Percentiles rank a stretch among this genome's conserved stretches.
Conservation (phyloP, 2,329 filamentous ascomycete genomes). For the Cryphonectria carpinicola region DNA sequence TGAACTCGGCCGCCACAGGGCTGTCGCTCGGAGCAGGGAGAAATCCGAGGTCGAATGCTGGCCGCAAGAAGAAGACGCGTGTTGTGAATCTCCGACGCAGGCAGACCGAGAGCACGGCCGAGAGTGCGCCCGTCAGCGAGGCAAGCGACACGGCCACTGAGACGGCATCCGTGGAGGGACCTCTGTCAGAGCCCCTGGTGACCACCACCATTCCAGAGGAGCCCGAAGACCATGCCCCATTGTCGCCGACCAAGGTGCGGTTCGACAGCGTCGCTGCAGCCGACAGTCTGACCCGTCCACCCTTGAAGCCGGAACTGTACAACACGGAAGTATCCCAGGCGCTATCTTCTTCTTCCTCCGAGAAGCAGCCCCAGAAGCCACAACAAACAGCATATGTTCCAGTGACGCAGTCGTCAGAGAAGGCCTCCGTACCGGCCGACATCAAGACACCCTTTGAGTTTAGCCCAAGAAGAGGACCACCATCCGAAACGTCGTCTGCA, state of each 20-base stretch:
- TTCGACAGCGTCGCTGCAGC: slow-evolving; percentile 41
- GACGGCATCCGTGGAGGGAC: slow-evolving; percentile 58
- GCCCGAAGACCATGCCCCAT: slow-evolving; percentile 51
- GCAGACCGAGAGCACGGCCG: slow-evolving; percentile 51
- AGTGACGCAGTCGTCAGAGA: slow-evolving; percentile 34
- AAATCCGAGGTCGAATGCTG: slow-evolving; percentile 61
- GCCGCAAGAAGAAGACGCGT: slow-evolving; percentile 80
- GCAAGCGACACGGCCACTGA: slow-evolving; percentile 53
- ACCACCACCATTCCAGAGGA: slow-evolving; percentile 63
- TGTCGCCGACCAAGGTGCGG: slow-evolving; percentile 45
- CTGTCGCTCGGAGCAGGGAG: slow-evolving; percentile 66
- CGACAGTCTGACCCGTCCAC: slow-evolving; percentile 37
- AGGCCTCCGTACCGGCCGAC: slow-evolving; percentile 32
- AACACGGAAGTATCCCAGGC: slow-evolving; percentile 34
- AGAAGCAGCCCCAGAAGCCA: slow-evolving; percentile 24
- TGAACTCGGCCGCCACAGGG: slow-evolving; percentile 64
- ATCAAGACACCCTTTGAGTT: slow-evolving; percentile 39
- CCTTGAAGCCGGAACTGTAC: slow-evolving; percentile 42
- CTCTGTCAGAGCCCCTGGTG: slow-evolving; percentile 64
- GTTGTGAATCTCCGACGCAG: slow-evolving; percentile 79
- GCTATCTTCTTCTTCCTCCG: slow-evolving; percentile 30
- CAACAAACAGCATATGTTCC: slow-evolving; percentile 5
- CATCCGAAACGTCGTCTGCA: slow-evolving; percentile 57
- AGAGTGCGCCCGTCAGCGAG: slow-evolving; percentile 50
- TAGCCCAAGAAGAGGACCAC: slow-evolving; percentile 39